Base-by-base conservation (phyloP, 2,329 filamentous ascomycete genomes). In the Paramyrothecium sp. region DNA sequence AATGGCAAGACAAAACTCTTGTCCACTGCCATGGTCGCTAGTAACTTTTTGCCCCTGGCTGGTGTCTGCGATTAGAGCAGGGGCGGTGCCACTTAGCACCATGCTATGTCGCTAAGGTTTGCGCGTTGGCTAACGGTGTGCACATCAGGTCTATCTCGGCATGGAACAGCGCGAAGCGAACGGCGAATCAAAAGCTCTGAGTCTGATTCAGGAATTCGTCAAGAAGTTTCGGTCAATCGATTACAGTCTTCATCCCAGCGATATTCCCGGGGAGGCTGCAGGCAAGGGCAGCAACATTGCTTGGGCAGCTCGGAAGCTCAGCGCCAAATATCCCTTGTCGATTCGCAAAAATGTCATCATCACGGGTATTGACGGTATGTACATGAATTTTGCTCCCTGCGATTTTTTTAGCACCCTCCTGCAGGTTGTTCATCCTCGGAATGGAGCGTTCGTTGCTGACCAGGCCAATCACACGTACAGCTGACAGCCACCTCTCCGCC, bases 261-360 rank as follows among this genome's bases (percentile, higher is more conserved):
- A 85, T 55, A 83, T 91, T 54, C 81, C 83, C 3, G 85, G 86
- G 13, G 89, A 91, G 68, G 83, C 88, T 53, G 86, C 88, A 55
- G 89, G 89, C 57, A 91, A 91, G 68, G 89, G 89, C 61, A 91
- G 88, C 75, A 91, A 91, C 70, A 80, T 89, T 59, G 83, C 84
- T 54, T 91, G 88, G 86, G 87, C 87, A 19, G 88, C 87, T 11
- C 82, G 83, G 61, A 85, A 87, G 69, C 77, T 88, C 54, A 87
- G 85, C 68, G 80, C 82, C 64, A 85, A 81, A 64, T 89, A 89
- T 64, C 69, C 79, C 5, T 73, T 81, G 56, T 69, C 68, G 8
- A 64, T 74, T 62, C 78, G 85, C 58, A 83, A 82, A 62, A 81
- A 89, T 66, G 83, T 90, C 4, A 81, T 91, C 51, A 77, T 91